Conservation (phyloP, 371 early-diverging fungal genomes). For the Circinella umbellata region DNA sequence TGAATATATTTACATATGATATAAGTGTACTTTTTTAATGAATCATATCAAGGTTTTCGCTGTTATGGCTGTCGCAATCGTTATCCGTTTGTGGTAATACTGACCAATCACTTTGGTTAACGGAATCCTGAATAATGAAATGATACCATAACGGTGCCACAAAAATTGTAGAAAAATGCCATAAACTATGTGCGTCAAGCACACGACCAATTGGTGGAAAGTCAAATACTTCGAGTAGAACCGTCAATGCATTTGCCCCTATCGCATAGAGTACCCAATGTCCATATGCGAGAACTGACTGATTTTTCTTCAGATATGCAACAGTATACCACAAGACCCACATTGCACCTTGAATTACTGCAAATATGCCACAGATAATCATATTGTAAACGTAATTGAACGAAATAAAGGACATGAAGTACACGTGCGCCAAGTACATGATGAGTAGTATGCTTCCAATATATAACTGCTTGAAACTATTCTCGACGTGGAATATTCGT, state of each 20-base stretch:
- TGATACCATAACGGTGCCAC: slow-evolving; percentile 78
- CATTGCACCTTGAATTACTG: slow-evolving; percentile 67
- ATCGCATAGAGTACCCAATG: slow-evolving; percentile 7
- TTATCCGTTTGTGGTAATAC: slow-evolving; percentile 1
- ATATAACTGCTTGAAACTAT: slow-evolving; percentile 30
- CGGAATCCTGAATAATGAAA: slow-evolving; percentile 60
- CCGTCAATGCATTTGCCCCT: slow-evolving; percentile 51
- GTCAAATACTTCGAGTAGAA: slow-evolving; percentile 91
- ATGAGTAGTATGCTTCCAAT: slow-evolving; percentile 26
- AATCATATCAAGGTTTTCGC: no score
- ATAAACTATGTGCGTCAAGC: slow-evolving; percentile 95
- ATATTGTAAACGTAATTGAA: slow-evolving; percentile 97
- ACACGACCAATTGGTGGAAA: slow-evolving; percentile 84
- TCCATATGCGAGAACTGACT: background rate
- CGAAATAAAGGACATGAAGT: slow-evolving; percentile 61
- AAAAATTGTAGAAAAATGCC: slow-evolving; percentile 94
- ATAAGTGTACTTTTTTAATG: no score
- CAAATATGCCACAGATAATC: slow-evolving; percentile 78
- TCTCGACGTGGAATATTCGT: slow-evolving; percentile 56
- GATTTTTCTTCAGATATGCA: background rate
- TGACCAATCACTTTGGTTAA: background rate
- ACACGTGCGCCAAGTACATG: slow-evolving; percentile 68
- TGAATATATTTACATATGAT: no score
- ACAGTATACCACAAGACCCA: slow-evolving; percentile 63
- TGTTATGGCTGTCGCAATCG: background rate